Percentiles rank a stretch among this genome's conserved stretches.
Evolutionary conservation across 192 early-diverging fungal genomes (phyloP).

Genomic region (Umbelopsis vinacea): DNA sequence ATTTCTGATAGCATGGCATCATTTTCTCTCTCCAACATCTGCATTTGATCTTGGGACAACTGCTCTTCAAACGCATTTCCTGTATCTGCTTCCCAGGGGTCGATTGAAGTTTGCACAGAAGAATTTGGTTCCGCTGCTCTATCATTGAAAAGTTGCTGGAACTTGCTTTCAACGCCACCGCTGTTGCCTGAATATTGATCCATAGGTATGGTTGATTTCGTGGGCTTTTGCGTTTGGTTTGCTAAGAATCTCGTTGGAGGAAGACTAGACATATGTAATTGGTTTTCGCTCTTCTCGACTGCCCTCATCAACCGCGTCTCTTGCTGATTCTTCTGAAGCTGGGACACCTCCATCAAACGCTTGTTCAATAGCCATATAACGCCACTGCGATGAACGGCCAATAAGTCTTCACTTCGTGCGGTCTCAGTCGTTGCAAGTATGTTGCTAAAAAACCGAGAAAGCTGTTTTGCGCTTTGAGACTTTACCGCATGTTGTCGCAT

Average conservation of each 20-base stretch:
- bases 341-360: constrained; percentile 64
- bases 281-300: constrained; percentile 68
- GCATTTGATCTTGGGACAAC: constrained; percentile 56
- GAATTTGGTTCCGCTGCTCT: not conserved
- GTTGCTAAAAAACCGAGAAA: constrained; percentile 47
- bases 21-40: constrained; percentile 74
- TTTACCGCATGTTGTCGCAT: constrained; percentile 31
- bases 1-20: constrained; percentile 68
- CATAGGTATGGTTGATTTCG: constrained; percentile 5
- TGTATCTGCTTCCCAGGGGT: constrained; percentile 22
- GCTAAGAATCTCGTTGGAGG: not conserved
- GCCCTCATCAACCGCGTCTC: constrained; percentile 66
- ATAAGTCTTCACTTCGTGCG: constrained; percentile 48
- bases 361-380: constrained; percentile 72
- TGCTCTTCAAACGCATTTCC: constrained; percentile 55
- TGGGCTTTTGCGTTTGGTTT: constrained; percentile 1
- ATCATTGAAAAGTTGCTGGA: constrained; percentile 26
- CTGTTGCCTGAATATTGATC: not conserved
- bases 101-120: not conserved
- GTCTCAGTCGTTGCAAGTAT: constrained; percentile 48
- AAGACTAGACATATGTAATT: constrained; percentile 20
- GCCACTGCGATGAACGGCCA: constrained; percentile 70
- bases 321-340: constrained; percentile 74
- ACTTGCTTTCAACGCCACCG: not conserved
- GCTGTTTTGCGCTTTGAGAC: constrained; percentile 23